Evolutionary conservation across 202 grass and related monocot species (phyloP).

Genomic region (Panicum virgatum): DNA sequence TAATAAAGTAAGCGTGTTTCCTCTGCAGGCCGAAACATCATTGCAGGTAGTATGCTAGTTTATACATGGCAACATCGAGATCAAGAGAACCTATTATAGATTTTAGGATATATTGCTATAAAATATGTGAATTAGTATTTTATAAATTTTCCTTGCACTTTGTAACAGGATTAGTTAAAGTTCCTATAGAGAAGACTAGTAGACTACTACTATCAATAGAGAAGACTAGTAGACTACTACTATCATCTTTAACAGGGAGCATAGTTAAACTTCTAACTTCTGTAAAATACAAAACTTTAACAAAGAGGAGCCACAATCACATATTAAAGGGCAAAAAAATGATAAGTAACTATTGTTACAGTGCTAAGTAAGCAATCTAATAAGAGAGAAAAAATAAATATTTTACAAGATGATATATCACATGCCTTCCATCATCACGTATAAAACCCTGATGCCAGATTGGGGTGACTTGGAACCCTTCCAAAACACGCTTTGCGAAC

Average conservation of each 20-base stretch:
- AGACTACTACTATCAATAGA: no score
- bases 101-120: not conserved
- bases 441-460: slow-evolving; percentile 93
- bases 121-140: not conserved
- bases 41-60: slow-evolving; percentile 9
- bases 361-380: not conserved
- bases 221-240: no score
- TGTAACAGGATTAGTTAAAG: not conserved
- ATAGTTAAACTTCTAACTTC: not conserved
- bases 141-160: not conserved
- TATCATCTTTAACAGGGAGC: not conserved
- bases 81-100: not conserved
- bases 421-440: slow-evolving; percentile 84
- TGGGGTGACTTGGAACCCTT: slow-evolving; percentile 95
- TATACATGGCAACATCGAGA: slow-evolving; percentile 1
- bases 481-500: slow-evolving; percentile 67
- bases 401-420: slow-evolving; percentile 14
- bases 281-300: not conserved
- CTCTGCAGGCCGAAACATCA: not conserved
- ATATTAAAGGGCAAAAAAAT: slow-evolving; percentile 1
- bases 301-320: not conserved
- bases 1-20: not conserved
- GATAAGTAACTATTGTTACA: not conserved
- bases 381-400: slow-evolving; percentile 19
- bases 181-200: not conserved